Evolutionary conservation across 805 yeast species (phyloP), one percentile per base, ranked within the genome.

Genomic region (Lipomyces kockii): DNA sequence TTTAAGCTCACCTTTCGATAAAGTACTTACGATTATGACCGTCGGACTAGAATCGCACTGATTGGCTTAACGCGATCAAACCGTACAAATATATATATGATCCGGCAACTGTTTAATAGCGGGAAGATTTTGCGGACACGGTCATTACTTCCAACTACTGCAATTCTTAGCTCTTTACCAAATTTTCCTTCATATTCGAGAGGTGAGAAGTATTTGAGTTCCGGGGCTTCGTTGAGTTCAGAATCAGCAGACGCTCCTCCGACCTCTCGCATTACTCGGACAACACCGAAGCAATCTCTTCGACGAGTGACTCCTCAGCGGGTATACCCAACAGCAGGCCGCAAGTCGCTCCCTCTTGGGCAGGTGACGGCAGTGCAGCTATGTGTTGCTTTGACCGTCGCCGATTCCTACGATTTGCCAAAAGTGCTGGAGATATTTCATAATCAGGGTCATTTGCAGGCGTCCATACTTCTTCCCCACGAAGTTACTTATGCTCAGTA

Each of bases 401-500:
- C 72, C 12, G 97, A 92, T 72, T 75, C 81, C 6, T 91, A 91
- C 70, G 87, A 91, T 74, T 80, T 92, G 57, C 77, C 79, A 0
- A 77, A 77, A 60, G 85, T 85, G 2, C 71, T 80, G 12, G 76
- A 79, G 2, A 76, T 80, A 5, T 72, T 85, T 34, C 78, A 78
- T 17, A 72, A 76, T 0, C 72, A 72, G n/a, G 84, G 82, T 3
- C 74, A 79, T 39, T 68, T 77, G 37, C 78, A 81, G 46, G 75
- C 82, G 6, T 67, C 73, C 1, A 71, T 79, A 27, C 75, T 89
- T n/a, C 83, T 89, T 1, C 89, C 90, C 0, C 87, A 86, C 51
- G 95, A 90, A 75, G 91, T 90, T 14, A 81, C 90, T 0, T 85
- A 85, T 66, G 84, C 87, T 62, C 80, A 80, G 37, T 81, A 77